A percentile compares a stretch with the other conserved stretches of the same genome.
These are phyloP conservation scores for Populus euphratica DNA, from an alignment of 345 rosid genomes.

Conservation along the genomic window DNA sequence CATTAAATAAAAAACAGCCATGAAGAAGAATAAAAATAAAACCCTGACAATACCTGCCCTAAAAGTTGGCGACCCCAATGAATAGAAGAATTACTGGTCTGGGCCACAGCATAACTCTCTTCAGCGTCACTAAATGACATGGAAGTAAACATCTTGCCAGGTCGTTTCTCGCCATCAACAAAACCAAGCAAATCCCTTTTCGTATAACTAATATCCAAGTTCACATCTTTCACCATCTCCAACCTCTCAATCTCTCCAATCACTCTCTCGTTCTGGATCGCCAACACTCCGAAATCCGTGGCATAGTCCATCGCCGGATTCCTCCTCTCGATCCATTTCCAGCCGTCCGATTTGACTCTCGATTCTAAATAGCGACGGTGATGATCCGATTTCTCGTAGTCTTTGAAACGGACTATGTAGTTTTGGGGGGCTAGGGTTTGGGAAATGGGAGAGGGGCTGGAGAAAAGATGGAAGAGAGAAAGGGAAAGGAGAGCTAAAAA, in stretches of 20 bases:
- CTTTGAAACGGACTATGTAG: slow-evolving; percentile 78
- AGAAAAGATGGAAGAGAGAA: slow-evolving; percentile 3
- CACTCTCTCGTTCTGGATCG: slow-evolving; percentile 44
- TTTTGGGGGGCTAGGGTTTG: slow-evolving; percentile 27
- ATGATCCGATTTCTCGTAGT: slow-evolving; percentile 48
- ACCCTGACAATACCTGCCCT: slow-evolving; percentile 40
- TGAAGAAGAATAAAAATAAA: not conserved
- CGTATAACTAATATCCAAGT: slow-evolving; percentile 54
- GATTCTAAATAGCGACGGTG: slow-evolving; percentile 61
- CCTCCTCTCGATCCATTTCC: slow-evolving; percentile 84
- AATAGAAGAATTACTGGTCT: slow-evolving; percentile 57
- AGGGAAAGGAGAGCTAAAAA: slow-evolving; percentile 15
- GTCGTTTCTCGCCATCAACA: slow-evolving; percentile 62
- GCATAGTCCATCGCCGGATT: slow-evolving; percentile 72
- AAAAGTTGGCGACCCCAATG: slow-evolving; percentile 75
- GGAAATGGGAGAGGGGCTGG: slow-evolving; percentile 10
- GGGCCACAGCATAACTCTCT: slow-evolving; percentile 28
- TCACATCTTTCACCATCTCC: slow-evolving; percentile 72
- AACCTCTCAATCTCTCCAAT: slow-evolving; percentile 59
- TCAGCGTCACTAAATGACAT: slow-evolving; percentile 79
- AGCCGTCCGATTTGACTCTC: slow-evolving; percentile 47
- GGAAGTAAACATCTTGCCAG: slow-evolving; percentile 80
- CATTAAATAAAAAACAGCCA: not conserved
- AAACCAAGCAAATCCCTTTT: slow-evolving; percentile 61
- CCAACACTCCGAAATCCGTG: slow-evolving; percentile 77